Evolutionary conservation across 495 filamentous ascomycete species (phyloP).

Genomic region (Oidiodendron maius): DNA sequence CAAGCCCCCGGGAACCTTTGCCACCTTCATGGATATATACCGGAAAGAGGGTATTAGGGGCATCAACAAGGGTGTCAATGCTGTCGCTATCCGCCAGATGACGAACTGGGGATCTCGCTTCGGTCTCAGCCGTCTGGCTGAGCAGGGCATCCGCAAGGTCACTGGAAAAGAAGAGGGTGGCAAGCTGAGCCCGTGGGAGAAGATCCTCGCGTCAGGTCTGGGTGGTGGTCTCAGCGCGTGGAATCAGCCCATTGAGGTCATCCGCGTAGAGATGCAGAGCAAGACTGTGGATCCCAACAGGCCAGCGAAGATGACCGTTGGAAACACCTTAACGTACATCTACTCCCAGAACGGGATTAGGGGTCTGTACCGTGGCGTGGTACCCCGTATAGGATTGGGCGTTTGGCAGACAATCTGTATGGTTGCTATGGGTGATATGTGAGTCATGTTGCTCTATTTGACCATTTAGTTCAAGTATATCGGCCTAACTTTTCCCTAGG

Average conservation of each 20-base stretch:
- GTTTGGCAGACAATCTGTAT: conserved; percentile 99
- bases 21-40: conserved; percentile 96
- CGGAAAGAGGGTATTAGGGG: conserved; percentile 88
- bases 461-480: background rate
- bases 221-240: conserved; percentile 93
- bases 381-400: conserved; percentile 87
- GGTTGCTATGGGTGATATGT: conserved; percentile 99
- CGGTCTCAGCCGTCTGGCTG: conserved; percentile 83
- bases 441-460: conserved; percentile 35
- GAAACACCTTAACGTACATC: conserved; percentile 88
- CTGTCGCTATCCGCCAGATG: conserved; percentile 96
- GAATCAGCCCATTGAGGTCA: conserved; percentile 99
- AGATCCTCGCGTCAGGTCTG: conserved; percentile 79
- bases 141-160: conserved; percentile 74
- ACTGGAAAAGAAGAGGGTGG: conserved; percentile 76
- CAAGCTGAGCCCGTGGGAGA: conserved; percentile 73
- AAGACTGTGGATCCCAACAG: conserved; percentile 97
- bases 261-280: conserved; percentile 99
- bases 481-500: conserved; percentile 44
- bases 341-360: conserved; percentile 82
- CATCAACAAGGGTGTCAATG: conserved; percentile 98
- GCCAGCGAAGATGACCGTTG: conserved; percentile 96
- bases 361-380: conserved; percentile 93
- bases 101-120: conserved; percentile 99
- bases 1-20: conserved; percentile 81